Conservation (phyloP, 75 land plant species). For the Selaginella moellendorffii region DNA sequence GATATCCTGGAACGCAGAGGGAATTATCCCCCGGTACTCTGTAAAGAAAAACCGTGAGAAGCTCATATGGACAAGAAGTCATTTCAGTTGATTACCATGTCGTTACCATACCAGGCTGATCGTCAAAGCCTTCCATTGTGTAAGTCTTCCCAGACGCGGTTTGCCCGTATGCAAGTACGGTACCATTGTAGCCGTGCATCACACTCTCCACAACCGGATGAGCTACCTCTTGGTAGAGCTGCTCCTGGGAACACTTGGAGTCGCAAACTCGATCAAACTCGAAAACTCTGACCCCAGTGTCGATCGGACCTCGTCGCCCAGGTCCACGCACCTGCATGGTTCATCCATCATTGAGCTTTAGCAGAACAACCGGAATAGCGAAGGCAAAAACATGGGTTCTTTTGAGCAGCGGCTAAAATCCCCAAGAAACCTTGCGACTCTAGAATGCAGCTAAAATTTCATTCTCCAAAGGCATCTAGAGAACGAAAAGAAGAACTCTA, state of each 20-base stretch:
- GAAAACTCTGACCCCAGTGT: slow-evolving; percentile 17
- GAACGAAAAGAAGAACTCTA: no score
- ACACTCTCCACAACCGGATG: slow-evolving; percentile 30
- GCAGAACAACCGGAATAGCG: no score
- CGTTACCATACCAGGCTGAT: slow-evolving; percentile 28
- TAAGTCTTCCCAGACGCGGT: slow-evolving; percentile 31
- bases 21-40: slow-evolving; percentile 29
- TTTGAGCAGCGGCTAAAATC: no score
- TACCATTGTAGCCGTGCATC: slow-evolving; percentile 31
- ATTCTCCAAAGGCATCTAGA: no score
- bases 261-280: slow-evolving; percentile 27
- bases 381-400: no score
- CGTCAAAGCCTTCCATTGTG: slow-evolving; percentile 29
- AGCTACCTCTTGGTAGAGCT: slow-evolving; percentile 29
- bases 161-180: slow-evolving; percentile 31
- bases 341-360: no score
- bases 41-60: no score
- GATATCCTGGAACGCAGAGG: slow-evolving; percentile 29
- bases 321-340: background rate
- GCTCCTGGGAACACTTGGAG: slow-evolving; percentile 14
- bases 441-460: no score
- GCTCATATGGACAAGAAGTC: no score
- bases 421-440: no score
- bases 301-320: slow-evolving; percentile 6
- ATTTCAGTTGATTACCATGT: no score